Evolutionary conservation across 2,329 filamentous ascomycete species (phyloP), one percentile per base, ranked within the genome.

Genomic region (Coleophoma eucalyptorum): DNA sequence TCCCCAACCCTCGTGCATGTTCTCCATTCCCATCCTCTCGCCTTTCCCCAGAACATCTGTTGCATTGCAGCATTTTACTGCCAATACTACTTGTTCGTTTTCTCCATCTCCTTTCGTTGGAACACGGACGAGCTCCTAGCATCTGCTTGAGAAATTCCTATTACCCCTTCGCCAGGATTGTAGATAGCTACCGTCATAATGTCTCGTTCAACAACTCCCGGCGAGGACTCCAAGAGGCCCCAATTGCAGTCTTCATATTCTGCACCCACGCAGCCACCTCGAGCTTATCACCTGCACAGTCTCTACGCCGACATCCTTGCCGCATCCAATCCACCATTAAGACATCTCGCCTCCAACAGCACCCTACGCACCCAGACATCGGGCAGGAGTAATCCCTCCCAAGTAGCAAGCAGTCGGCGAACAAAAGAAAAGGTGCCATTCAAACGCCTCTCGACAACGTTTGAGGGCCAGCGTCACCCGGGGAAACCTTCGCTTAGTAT

Each of bases 271-370:
- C 19, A 32, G 47, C 12, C 21, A 13, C 2, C 38, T 20, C 42
- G 21, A 43, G 13, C 12, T 21, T 19, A 43, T 19, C 20, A 35
- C n/a, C 4, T 55, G 11, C 54, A 55, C 20, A 43, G 34, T 4
- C 21, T 59, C 19, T 16, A 58, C 43, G 31, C 40, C 13, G 50
- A 55, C 37, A 48, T 52, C n/a, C 51, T 56, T 35, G 34, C 48
- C 40, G 51, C 53, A 13, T 45, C 57, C 2, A 54, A 56, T 10
- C 57, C 58, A 7, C 46, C 50, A 1, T 35, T 61, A 19, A 52
- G 51, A 10, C 54, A 59, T 41, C 35, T 59, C 1, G 53, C 51
- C 12, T 60, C 58, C 5, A 51, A 55, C 3, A 55, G 50, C n/a
- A 51, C 55, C 3, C 46, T 54, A 7, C n/a, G 21, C 12, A 50